phyloP scores from a whole-genome alignment of 306 rosid genomes.

The Cucumis hystrix region DNA sequence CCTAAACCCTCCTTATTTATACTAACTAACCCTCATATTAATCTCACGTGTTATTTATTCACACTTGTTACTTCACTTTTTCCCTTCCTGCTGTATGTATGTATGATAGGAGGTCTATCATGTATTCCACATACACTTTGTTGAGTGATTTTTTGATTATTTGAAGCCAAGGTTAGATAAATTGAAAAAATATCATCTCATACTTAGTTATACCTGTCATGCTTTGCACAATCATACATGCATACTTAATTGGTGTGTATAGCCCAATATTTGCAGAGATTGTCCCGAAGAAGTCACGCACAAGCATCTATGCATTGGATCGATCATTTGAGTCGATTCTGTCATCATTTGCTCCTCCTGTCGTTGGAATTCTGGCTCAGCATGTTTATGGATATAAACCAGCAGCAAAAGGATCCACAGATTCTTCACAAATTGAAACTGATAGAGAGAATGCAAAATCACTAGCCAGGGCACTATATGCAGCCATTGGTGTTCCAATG shows the following conservation, averaged over 20 bases:
- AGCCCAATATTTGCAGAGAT: constrained; percentile 98
- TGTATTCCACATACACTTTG: neutral
- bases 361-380: constrained; percentile 73
- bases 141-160: neutral
- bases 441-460: constrained; percentile 74
- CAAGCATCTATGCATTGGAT: constrained; percentile 71
- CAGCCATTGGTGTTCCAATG: constrained; percentile 62
- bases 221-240: neutral
- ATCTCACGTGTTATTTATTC: no score
- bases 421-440: constrained; percentile 32
- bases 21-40: no score
- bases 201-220: neutral
- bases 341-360: constrained; percentile 71
- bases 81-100: no score
- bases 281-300: constrained; percentile 73
- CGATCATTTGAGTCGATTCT: constrained; percentile 54
- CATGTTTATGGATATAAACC: constrained; percentile 56
- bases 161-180: neutral
- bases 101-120: no score
- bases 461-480: constrained; percentile 62
- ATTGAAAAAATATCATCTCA: neutral
- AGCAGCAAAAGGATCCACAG: constrained; percentile 41
- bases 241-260: neutral
- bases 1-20: no score
- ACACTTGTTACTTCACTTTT: no score